Conservation (phyloP, 2,329 filamentous ascomycete species). For the Diplocarpon rosae region DNA sequence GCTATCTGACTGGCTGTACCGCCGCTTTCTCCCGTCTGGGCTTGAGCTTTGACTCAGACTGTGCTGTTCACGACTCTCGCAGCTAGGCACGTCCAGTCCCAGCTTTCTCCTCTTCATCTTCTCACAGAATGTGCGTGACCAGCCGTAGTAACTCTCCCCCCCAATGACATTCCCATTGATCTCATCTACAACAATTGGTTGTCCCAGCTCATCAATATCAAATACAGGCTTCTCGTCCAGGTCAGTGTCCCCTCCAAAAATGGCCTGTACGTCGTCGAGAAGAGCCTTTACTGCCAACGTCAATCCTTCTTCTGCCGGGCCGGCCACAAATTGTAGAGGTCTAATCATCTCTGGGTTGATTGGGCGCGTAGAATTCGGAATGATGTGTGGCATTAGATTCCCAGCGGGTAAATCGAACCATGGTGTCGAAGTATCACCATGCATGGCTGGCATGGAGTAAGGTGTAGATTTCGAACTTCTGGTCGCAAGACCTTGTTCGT, state of each 20-base stretch:
- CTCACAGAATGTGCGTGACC: slow-evolving; percentile 70
- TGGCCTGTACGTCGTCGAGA: slow-evolving; percentile 55
- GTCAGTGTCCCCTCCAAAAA: slow-evolving; percentile 47
- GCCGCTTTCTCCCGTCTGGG: slow-evolving; percentile 21
- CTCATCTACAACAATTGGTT: slow-evolving; percentile 53
- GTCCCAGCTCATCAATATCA: slow-evolving; percentile 69
- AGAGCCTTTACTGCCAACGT: slow-evolving; percentile 59
- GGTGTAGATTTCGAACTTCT: slow-evolving; percentile 51
- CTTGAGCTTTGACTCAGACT: slow-evolving; percentile 12
- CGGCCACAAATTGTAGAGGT: slow-evolving; percentile 58
- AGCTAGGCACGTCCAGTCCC: slow-evolving; percentile 13
- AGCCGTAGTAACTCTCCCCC: slow-evolving; percentile 76
- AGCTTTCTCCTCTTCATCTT: slow-evolving; percentile 56
- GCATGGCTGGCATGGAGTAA: slow-evolving; percentile 62
- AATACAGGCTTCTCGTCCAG: slow-evolving; percentile 37
- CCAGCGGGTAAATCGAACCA: slow-evolving; percentile 78
- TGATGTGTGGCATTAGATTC: slow-evolving; percentile 69
- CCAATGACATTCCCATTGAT: slow-evolving; percentile 49
- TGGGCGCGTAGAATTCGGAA: slow-evolving; percentile 62
- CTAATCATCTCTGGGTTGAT: slow-evolving; percentile 62
- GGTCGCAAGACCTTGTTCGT: slow-evolving; percentile 29
- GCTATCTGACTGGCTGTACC: slow-evolving; percentile 22
- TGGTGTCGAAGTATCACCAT: slow-evolving; percentile 61
- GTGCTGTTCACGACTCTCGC: background rate
- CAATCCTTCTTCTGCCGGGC: slow-evolving; percentile 56